Evolutionary conservation across 2,329 filamentous ascomycete species (phyloP).

Genomic region (Fusarium albidum): DNA sequence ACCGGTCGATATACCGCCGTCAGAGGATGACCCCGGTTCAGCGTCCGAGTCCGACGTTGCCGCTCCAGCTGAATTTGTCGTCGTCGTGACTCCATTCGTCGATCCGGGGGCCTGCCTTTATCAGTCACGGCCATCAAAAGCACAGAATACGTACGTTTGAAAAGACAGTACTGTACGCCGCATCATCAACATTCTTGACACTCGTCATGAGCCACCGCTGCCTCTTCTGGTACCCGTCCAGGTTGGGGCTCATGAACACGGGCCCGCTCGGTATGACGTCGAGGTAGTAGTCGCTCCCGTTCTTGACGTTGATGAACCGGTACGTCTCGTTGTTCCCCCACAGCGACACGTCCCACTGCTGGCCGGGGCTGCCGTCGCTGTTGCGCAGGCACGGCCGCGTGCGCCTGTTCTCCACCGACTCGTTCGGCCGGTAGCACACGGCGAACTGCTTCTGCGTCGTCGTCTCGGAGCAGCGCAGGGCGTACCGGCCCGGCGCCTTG

Average conservation of each 20-base stretch:
- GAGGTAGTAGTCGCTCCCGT: slow-evolving; percentile 44
- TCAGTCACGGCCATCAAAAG: neutral
- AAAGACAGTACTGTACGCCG: slow-evolving; percentile 45
- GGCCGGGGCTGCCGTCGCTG: slow-evolving; percentile 37
- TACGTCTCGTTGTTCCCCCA: slow-evolving; percentile 42
- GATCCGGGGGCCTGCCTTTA: slow-evolving; percentile 3
- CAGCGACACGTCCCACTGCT: slow-evolving; percentile 46
- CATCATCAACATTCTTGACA: slow-evolving; percentile 41
- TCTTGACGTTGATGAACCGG: slow-evolving; percentile 43
- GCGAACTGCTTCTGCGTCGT: slow-evolving; percentile 42
- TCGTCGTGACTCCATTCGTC: slow-evolving; percentile 8
- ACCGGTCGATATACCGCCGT: slow-evolving; percentile 38
- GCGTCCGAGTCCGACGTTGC: neutral
- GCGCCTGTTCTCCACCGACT: slow-evolving; percentile 36
- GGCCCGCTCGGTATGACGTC: slow-evolving; percentile 45
- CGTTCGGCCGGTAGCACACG: slow-evolving; percentile 36
- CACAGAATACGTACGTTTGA: slow-evolving; percentile 31
- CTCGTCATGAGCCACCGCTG: slow-evolving; percentile 48
- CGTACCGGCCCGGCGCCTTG: slow-evolving; percentile 41
- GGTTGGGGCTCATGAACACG: slow-evolving; percentile 42
- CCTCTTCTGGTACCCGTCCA: slow-evolving; percentile 37
- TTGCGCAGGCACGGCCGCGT: slow-evolving; percentile 43
- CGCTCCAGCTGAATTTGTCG: slow-evolving; percentile 11
- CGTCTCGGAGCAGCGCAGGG: slow-evolving; percentile 41
- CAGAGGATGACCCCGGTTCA: neutral